Evolutionary conservation across 2,329 filamentous ascomycete genomes (phyloP), one percentile per base, ranked within the genome.

Genomic region (Colletotrichum acutatum): DNA sequence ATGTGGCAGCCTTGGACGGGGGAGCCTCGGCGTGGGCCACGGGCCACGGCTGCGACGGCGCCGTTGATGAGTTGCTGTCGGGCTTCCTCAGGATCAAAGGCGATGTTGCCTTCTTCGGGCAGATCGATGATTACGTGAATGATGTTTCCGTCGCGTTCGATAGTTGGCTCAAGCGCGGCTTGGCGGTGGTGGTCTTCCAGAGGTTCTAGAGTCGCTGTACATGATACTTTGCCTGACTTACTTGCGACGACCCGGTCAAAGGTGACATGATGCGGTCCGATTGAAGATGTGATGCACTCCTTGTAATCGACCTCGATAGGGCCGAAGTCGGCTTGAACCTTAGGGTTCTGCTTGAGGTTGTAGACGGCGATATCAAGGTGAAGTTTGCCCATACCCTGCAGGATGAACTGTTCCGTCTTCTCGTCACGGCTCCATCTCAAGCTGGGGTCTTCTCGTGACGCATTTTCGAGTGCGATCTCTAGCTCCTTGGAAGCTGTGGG

Each of bases 251-350:
- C 90, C 56, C 92, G 92, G 77, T 98, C 95, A 78, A 95, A 95
- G 5, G 91, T 84, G 65, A 89, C 88, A 28, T 88, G 90, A 49
- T 91, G 87, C 0, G 89, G 83, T 0, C 81, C 80, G 0, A 91
- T 92, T 0, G 87, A 78, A 3, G 85, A 84, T 0, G 91, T 90
- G 11, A 97, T 85, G 60, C 92, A 93, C 83, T 99, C 97, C 67
- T 97, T 93, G 83, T 98, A 99, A 76, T 97, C 95, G 73, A 99
- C 98, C 78, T 98, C 94, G 74, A 99, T 97, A 66, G 91, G 92
- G 14, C 96, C 95, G 86, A 98, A 98, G 85, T 91, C 74, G 87
- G 95, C 88, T 90, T 98, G 82, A 86, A 88, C 95, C 81, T 97
- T 97, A 83, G 98, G 92, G 79, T 97, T 95, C 65, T 94, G 94